Evolutionary conservation across 768 basidiomycete genomes (phyloP).

Genomic region (Amanita exitialis): DNA sequence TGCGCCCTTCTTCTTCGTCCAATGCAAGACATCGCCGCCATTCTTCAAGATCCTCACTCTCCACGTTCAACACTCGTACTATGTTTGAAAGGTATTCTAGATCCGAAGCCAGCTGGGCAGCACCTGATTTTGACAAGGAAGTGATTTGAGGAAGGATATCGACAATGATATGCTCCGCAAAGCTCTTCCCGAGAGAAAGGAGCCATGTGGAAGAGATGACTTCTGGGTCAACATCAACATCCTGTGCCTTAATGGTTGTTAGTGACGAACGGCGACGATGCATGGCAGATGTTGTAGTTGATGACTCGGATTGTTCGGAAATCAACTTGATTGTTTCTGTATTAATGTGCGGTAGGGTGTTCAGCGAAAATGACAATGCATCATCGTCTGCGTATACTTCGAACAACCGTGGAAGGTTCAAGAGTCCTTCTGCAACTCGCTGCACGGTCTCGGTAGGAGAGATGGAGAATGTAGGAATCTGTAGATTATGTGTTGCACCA

Average conservation of each 20-base stretch:
- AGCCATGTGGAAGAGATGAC: constrained; percentile 87
- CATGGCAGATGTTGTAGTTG: constrained; percentile 16
- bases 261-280: constrained; percentile 34
- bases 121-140: constrained; percentile 52
- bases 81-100: constrained; percentile 88
- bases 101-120: constrained; percentile 80
- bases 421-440: constrained; percentile 84
- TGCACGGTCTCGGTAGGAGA: constrained; percentile 86
- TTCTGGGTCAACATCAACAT: constrained; percentile 63
- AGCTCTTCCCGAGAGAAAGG: constrained; percentile 74
- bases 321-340: constrained; percentile 38
- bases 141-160: constrained; percentile 65
- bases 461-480: constrained; percentile 86
- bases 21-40: constrained; percentile 71
- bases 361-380: constrained; percentile 79
- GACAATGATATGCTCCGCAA: constrained; percentile 63
- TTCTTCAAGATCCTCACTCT: constrained; percentile 64
- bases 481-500: constrained; percentile 38
- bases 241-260: constrained; percentile 21
- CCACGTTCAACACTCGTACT: constrained; percentile 82
- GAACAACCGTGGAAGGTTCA: constrained; percentile 88
- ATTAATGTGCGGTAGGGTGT: constrained; percentile 68
- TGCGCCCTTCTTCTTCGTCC: constrained; percentile 40
- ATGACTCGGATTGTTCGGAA: constrained; percentile 29
- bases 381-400: constrained; percentile 93